Percentiles rank a stretch among this genome's conserved stretches.
Evolutionary conservation across 1,284 basidiomycete species (phyloP).

Genomic region (Cryptococcus neoformans): DNA sequence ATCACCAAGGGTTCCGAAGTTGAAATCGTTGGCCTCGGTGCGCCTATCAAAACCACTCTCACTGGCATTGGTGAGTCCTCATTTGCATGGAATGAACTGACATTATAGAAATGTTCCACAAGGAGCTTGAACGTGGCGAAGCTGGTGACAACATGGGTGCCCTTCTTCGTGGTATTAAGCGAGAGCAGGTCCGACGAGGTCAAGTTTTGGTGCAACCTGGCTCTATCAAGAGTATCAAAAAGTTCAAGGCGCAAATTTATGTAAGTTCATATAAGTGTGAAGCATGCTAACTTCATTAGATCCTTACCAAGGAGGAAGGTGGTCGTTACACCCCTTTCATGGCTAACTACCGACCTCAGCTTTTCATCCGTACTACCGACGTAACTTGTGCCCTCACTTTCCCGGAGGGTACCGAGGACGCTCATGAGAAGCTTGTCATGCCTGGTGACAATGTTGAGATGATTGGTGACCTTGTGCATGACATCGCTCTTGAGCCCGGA

Average conservation of each 20-base stretch:
- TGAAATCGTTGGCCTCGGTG: conserved; percentile 88
- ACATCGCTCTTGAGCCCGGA: conserved; percentile 89
- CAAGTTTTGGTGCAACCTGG: conserved; percentile 88
- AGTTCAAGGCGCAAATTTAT: conserved; percentile 91
- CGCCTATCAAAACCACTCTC: conserved; percentile 83
- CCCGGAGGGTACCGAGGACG: conserved; percentile 66
- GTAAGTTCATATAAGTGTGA: conserved; percentile 50
- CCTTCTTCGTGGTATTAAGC: conserved; percentile 93
- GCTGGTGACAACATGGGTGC: conserved; percentile 99
- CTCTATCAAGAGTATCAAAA: conserved; percentile 91
- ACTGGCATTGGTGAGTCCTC: conserved; percentile 79
- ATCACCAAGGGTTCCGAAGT: conserved; percentile 92
- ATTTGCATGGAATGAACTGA: conserved; percentile 2
- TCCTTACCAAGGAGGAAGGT: conserved; percentile 96
- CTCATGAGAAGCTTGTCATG: conserved; percentile 88
- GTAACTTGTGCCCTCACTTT: conserved; percentile 83
- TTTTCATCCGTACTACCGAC: conserved; percentile 95
- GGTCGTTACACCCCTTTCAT: conserved; percentile 98
- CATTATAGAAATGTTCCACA: conserved; percentile 94
- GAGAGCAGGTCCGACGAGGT: conserved; percentile 92
- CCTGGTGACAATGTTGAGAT: conserved; percentile 98
- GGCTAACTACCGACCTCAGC: conserved; percentile 92
- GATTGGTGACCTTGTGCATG: conserved; percentile 77
- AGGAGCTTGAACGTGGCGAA: conserved; percentile 96
- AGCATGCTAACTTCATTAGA: conserved; percentile 48